Conservation (phyloP, 768 basidiomycete species). For the Panaeolus cyanescens region DNA sequence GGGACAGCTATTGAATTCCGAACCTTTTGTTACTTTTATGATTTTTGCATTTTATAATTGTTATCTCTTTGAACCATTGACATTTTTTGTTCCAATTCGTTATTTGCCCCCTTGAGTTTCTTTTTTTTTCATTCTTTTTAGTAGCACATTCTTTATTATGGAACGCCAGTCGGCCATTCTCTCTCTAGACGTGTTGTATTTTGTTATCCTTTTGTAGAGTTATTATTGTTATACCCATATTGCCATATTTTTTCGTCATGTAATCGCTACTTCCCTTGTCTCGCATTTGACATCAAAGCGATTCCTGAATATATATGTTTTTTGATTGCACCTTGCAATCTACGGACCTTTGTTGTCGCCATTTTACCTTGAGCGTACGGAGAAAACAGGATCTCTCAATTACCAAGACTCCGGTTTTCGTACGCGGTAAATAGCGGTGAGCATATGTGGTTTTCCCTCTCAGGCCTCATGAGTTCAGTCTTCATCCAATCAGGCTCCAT, state of each 20-base stretch:
- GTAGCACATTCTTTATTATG: not conserved
- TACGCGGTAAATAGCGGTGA: not conserved
- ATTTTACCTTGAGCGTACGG: not conserved
- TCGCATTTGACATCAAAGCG: not conserved
- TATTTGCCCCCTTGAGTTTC: not conserved
- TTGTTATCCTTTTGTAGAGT: not conserved
- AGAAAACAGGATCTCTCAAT: not conserved
- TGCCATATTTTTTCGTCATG: not conserved
- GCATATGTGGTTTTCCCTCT: not conserved
- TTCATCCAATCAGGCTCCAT: not conserved
- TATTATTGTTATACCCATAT: not conserved
- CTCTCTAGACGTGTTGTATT: not conserved
- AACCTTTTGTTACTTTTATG: not conserved
- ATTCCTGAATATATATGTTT: not conserved
- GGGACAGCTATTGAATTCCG: conserved; percentile 1
- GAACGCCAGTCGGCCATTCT: conserved; percentile 1
- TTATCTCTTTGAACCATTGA: conserved; percentile 1
- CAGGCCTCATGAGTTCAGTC: not conserved
- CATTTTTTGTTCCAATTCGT: not conserved
- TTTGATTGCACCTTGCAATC: conserved; percentile 1
- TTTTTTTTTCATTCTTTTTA: not conserved
- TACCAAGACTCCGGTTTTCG: not conserved
- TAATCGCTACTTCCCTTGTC: not conserved
- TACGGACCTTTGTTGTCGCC: not conserved
- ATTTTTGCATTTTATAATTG: not conserved